Evolutionary conservation across 1,139 yeast species (phyloP).

Genomic region (Nakaseomyces glabratus): DNA sequence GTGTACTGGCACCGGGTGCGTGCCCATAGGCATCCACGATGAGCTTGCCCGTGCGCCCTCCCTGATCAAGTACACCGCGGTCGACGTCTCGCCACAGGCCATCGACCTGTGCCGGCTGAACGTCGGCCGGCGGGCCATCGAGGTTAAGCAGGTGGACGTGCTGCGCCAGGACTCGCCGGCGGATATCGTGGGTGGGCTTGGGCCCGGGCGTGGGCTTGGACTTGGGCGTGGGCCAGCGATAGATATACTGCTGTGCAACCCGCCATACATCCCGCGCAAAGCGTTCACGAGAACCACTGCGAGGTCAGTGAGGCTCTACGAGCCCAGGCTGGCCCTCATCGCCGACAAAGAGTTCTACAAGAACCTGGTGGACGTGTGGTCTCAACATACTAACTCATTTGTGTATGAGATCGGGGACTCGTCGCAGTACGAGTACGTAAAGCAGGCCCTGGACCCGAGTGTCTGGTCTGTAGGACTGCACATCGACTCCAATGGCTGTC

Average conservation of each 20-base stretch:
- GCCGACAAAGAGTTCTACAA: conserved; percentile 69
- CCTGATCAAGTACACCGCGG: conserved; percentile 35
- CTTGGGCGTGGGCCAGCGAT: conserved; percentile 12
- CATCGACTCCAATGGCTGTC: conserved; percentile 30
- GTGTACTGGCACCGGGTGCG: conserved; percentile 90
- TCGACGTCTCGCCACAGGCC: conserved; percentile 57
- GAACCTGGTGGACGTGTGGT: conserved; percentile 40
- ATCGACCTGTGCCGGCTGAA: conserved; percentile 44
- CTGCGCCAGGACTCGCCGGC: no score
- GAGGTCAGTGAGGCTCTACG: conserved; percentile 57
- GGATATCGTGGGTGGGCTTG: no score
- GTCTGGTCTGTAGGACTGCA: conserved; percentile 27
- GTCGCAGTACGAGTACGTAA: conserved; percentile 28
- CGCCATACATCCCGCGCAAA: conserved; percentile 66
- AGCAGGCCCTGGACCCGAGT: conserved; percentile 4
- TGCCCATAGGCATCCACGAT: conserved; percentile 47
- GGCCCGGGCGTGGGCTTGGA: conserved; percentile 4
- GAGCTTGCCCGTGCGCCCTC: conserved; percentile 24
- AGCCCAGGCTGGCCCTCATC: conserved; percentile 67
- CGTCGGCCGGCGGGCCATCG: conserved; percentile 5
- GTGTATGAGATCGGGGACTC: conserved; percentile 39
- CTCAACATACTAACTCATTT: conserved; percentile 25
- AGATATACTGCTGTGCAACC: conserved; percentile 69
- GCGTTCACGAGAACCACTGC: conserved; percentile 40
- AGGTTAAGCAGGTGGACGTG: background rate